Conservation (phyloP, 2,329 filamentous ascomycete species). For the Colletotrichum paranaense region DNA sequence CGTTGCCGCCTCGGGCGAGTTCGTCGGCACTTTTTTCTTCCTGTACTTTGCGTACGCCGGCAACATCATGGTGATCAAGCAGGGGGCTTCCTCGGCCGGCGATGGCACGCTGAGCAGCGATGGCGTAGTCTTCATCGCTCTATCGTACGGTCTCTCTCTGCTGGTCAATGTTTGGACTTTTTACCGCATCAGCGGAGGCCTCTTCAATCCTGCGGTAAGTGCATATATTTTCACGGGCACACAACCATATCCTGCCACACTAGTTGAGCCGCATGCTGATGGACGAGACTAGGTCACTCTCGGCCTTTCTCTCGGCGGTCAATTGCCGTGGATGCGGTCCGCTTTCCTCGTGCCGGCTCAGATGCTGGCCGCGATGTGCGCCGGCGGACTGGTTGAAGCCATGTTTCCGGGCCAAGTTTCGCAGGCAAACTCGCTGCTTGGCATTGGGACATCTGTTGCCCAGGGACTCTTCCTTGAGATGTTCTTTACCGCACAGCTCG, state of each 20-base stretch:
- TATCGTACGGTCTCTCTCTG: slow-evolving; percentile 56
- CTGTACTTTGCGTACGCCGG: slow-evolving; percentile 54
- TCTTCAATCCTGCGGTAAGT: slow-evolving; percentile 54
- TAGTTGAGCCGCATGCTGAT: neutral
- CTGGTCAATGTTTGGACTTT: slow-evolving; percentile 62
- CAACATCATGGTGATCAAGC: slow-evolving; percentile 42
- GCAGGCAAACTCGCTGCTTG: slow-evolving; percentile 60
- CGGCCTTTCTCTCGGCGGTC: slow-evolving; percentile 62
- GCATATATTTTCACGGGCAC: neutral
- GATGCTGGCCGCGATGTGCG: slow-evolving; percentile 63
- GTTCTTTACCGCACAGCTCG: slow-evolving; percentile 68
- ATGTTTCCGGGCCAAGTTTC: slow-evolving; percentile 63
- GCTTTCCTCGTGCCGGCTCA: slow-evolving; percentile 62
- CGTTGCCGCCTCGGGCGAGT: slow-evolving; percentile 53
- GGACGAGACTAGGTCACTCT: slow-evolving; percentile 54
- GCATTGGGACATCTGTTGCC: slow-evolving; percentile 54
- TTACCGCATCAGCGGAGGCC: slow-evolving; percentile 57
- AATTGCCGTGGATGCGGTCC: slow-evolving; percentile 58
- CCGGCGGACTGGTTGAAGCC: slow-evolving; percentile 64
- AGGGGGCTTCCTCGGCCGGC: slow-evolving; percentile 14
- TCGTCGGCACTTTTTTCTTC: slow-evolving; percentile 56
- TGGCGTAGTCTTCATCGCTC: slow-evolving; percentile 51
- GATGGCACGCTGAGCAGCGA: slow-evolving; percentile 23
- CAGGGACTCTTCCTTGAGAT: slow-evolving; percentile 72
- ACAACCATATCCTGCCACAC: neutral